A percentile compares a stretch with the other conserved stretches of the same genome.
These are phyloP conservation scores for Pseudevernia furfuracea DNA, from an alignment of 495 filamentous ascomycete species.

Conservation along the genomic window DNA sequence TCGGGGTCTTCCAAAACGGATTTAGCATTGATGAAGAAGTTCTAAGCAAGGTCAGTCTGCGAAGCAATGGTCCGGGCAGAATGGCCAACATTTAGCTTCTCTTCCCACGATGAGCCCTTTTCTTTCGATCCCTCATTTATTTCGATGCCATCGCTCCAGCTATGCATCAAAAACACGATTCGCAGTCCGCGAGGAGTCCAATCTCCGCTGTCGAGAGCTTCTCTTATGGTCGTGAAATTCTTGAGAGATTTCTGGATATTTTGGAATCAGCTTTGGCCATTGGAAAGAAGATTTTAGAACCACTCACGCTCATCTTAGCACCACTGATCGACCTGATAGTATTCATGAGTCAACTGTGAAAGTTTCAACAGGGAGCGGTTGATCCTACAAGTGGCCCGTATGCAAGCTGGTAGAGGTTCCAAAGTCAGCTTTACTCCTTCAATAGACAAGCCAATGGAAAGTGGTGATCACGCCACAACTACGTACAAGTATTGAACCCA, in stretches of 20 bases:
- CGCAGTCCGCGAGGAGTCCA: constrained; percentile 77
- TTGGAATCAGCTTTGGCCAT: neutral
- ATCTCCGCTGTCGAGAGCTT: constrained; percentile 63
- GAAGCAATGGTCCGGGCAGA: neutral
- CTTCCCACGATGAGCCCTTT: constrained; percentile 70
- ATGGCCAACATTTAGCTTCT: constrained; percentile 48
- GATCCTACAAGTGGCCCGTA: neutral
- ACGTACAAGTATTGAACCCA: constrained; percentile 84
- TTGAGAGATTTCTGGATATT: constrained; percentile 62
- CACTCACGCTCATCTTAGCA: constrained; percentile 68
- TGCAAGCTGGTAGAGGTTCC: neutral
- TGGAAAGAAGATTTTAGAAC: neutral
- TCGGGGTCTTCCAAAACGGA: constrained; percentile 36
- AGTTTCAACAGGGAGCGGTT: neutral
- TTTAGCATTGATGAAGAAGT: constrained; percentile 78
- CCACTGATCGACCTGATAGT: constrained; percentile 58
- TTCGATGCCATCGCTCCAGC: constrained; percentile 87
- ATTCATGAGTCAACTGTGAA: neutral
- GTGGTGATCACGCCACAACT: constrained; percentile 50
- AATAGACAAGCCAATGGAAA: too few relatives aligned
- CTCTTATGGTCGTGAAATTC: constrained; percentile 93
- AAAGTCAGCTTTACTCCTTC: neutral
- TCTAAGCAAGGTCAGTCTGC: constrained; percentile 28
- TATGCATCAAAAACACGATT: constrained; percentile 79
- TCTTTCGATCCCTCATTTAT: constrained; percentile 76